These are phyloP conservation scores for Andalucia godoyi DNA, from an alignment of 78 protist species.

Conservation along the genomic window DNA sequence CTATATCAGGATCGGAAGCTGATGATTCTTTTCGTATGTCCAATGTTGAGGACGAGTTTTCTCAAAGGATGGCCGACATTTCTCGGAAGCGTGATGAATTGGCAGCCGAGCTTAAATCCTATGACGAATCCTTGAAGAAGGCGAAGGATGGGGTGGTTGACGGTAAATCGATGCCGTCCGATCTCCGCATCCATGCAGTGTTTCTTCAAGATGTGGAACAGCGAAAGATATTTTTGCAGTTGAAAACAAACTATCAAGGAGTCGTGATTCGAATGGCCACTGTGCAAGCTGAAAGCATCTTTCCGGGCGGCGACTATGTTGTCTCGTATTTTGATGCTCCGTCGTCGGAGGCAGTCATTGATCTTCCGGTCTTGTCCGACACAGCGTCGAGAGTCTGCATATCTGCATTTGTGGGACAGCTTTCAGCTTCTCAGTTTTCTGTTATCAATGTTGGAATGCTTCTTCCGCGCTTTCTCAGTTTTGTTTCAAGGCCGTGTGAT, in stretches of 20 bases:
- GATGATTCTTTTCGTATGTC: too few relatives aligned
- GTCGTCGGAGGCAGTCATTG: not conserved
- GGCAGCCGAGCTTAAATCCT: not conserved
- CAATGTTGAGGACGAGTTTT: not conserved
- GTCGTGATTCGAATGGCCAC: not conserved
- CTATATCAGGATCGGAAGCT: not conserved
- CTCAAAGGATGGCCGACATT: not conserved
- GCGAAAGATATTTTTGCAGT: not conserved
- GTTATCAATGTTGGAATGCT: not conserved
- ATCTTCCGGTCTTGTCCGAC: not conserved
- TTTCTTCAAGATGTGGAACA: not conserved
- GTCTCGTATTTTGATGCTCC: not conserved
- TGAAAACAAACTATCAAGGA: not conserved
- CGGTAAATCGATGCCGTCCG: not conserved
- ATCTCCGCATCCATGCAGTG: not conserved
- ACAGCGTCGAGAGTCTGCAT: not conserved
- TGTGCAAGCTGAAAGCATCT: conserved; percentile 1
- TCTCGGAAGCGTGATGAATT: not conserved
- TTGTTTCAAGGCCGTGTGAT: not conserved
- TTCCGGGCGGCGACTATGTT: not conserved
- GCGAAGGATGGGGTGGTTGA: not conserved
- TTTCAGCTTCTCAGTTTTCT: conserved; percentile 4
- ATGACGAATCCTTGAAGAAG: not conserved
- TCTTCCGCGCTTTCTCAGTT: not conserved
- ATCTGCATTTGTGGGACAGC: not conserved